Base-by-base conservation (phyloP, 2,329 filamentous ascomycete genomes). In the Microdochium bolleyi region DNA sequence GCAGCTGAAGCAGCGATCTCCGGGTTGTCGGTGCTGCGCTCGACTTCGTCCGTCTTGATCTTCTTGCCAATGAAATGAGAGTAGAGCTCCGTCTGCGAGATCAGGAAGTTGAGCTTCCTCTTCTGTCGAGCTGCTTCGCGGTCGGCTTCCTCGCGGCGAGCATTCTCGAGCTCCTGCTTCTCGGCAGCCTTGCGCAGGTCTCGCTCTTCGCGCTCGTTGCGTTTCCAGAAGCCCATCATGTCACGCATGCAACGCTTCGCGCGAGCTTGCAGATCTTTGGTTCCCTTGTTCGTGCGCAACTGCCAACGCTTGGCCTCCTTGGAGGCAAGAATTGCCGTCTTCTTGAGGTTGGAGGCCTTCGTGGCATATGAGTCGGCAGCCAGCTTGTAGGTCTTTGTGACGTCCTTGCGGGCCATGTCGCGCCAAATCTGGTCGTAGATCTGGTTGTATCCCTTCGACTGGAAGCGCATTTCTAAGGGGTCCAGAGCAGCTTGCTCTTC, bases 211-310 rank as follows among this genome's bases (percentile, higher is more conserved):
- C 92, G 88, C 70, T 99, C 94, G 68, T 99, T 99, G 53, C 92
- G 87, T 73, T 97, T 97, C 94, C 94, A 99, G 79, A 97, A 99
- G 54, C 89, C 85, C 82, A 96, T 94, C 94, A 99, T 99, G 72
- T 99, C 94, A 67, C 94, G 85, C 94, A 99, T 99, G 55, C 92
- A 92, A 60, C 94, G 88, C 78, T 99, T 99, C 54, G 94, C 94
- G 49, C 94, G 85, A 44, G 94, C 94, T 67, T 97, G 94, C 3
- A 95, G 88, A 69, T 99, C 94, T 70, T 99, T 99, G 68, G 89
- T 94, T 65, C 92, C 95, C 79, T 99, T 97, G 76, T 99, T 99
- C 52, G 94, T 99, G 44, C 91, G 88, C 55, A 95, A 82, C 70
- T 99, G 95, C 94, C 94, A 99, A 64, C 95, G 82, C 65, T 95